Evolutionary conservation across 2,329 filamentous ascomycete species (phyloP).

Genomic region (Dothidotthia symphoricarpi): DNA sequence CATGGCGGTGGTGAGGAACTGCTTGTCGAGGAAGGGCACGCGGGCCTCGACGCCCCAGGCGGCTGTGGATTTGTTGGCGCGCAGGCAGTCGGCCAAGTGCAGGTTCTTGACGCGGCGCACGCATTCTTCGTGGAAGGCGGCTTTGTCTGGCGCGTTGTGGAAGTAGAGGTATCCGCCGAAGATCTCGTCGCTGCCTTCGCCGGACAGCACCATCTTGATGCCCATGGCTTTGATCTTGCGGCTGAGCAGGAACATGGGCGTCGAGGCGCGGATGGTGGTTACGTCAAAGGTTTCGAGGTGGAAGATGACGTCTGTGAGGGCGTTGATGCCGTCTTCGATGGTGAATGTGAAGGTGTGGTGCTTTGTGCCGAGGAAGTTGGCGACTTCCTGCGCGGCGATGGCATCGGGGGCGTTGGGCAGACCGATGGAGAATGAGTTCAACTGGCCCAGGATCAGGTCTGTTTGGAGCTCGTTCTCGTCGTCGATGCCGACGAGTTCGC

Average conservation of each 20-base stretch:
- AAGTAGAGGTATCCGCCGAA: conserved; percentile 99
- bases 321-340: conserved; percentile 94
- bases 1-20: conserved; percentile 92
- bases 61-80: conserved; percentile 98
- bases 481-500: conserved; percentile 83
- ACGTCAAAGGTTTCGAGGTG: conserved; percentile 98
- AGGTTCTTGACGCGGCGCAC: conserved; percentile 94
- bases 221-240: conserved; percentile 99
- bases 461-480: conserved; percentile 87
- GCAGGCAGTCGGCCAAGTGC: conserved; percentile 91
- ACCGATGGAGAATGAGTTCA: conserved; percentile 99
- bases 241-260: conserved; percentile 95
- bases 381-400: conserved; percentile 86
- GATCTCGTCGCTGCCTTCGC: conserved; percentile 96
- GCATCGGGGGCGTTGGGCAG: conserved; percentile 91
- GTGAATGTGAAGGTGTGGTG: conserved; percentile 99
- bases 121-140: conserved; percentile 93
- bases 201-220: conserved; percentile 98
- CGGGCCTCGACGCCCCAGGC: conserved; percentile 98
- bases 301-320: conserved; percentile 94
- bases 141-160: conserved; percentile 86
- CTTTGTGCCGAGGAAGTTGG: conserved; percentile 94
- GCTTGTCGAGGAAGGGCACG: conserved; percentile 96
- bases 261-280: conserved; percentile 96
- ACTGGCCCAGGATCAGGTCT: conserved; percentile 84